phyloP scores from a whole-genome alignment of 2,329 filamentous ascomycete genomes.

The Lizonia empirigonia region DNA sequence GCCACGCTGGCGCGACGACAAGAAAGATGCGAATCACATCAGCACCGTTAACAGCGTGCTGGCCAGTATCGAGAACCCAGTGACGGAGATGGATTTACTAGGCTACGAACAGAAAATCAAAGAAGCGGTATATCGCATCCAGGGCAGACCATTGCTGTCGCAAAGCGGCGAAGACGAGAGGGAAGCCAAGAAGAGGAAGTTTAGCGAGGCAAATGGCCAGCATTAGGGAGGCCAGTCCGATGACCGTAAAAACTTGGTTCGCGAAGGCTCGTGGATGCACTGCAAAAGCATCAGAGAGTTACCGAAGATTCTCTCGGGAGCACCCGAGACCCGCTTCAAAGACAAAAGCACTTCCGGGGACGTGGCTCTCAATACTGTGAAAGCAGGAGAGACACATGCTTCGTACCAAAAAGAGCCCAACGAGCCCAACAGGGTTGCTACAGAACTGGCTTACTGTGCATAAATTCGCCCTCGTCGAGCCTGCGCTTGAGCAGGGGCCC shows the following conservation, averaged over 20 bases:
- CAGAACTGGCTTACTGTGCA: too few species aligned
- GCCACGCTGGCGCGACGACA: conserved; percentile 90
- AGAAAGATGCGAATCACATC: conserved; percentile 87
- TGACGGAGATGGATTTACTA: conserved; percentile 81
- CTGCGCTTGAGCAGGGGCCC: too few species aligned
- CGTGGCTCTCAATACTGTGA: too few species aligned
- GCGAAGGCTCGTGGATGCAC: background rate
- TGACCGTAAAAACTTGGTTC: background rate
- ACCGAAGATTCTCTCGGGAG: too few species aligned
- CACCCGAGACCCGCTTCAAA: too few species aligned
- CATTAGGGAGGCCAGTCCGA: conserved; percentile 2
- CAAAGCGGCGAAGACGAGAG: conserved; percentile 28
- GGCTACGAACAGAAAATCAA: conserved; percentile 72
- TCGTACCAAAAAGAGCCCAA: too few species aligned
- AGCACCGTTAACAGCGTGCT: conserved; percentile 83
- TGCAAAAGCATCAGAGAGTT: too few species aligned
- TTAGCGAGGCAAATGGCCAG: conserved; percentile 30
- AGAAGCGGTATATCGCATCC: conserved; percentile 74
- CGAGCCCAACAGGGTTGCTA: too few species aligned
- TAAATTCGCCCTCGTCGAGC: too few species aligned
- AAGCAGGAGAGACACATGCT: too few species aligned
- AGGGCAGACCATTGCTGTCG: conserved; percentile 47
- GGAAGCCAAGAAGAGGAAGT: conserved; percentile 44
- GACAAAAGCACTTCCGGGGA: too few species aligned
- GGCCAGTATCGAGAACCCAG: conserved; percentile 84